Evolutionary conservation across 352 stramenopile genomes (phyloP), one percentile per base, ranked within the genome.

Genomic region (Phytophthora pinifolia): DNA sequence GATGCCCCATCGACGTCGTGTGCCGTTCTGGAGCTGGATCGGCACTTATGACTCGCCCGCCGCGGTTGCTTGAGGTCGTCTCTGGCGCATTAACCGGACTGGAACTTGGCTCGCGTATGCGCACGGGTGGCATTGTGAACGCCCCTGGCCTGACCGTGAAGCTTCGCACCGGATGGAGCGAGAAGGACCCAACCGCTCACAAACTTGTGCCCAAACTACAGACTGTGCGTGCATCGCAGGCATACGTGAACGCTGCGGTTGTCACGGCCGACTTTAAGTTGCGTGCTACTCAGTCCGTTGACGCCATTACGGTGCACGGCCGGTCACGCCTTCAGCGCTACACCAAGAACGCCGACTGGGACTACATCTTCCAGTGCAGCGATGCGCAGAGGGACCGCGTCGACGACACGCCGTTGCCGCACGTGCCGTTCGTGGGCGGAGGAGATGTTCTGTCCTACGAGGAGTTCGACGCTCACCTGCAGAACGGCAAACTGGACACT

Each of bases 1-100:
- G 97, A 39, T 99, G 98, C 73, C 98, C 98, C 10, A 98, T 99
- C 54, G 98, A 99, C 70, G 70, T 99, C 29, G 84, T 96, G 55
- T 94, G 82, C 46, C 74, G 80, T 44, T 59, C 83, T 35, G 90
- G 90, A 17, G 88, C 92, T 17, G 98, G 98, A 15, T 88, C 95
- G 6, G 80, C 90, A 34, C 75, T 99, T 30, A 98, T 99, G 97
- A 92, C 86, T 25, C 78, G 90, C 14, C 83, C 93, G 8, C 88
- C 89, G 20, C 90, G 93, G 15, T 59, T 99, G 5, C 68, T 90
- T 32, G 84, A 90, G 37, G 83, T 98, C 34, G 68, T 99, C 13
- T 79, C 94, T 30, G 84, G 76, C 6, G 86, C 97, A 45, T 76
- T 96, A 20, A 91, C 83, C 9, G 85, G 86, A 33, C 71, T 95